Conservation (phyloP, 1,284 basidiomycete genomes). For the Malassezia dermatis region DNA sequence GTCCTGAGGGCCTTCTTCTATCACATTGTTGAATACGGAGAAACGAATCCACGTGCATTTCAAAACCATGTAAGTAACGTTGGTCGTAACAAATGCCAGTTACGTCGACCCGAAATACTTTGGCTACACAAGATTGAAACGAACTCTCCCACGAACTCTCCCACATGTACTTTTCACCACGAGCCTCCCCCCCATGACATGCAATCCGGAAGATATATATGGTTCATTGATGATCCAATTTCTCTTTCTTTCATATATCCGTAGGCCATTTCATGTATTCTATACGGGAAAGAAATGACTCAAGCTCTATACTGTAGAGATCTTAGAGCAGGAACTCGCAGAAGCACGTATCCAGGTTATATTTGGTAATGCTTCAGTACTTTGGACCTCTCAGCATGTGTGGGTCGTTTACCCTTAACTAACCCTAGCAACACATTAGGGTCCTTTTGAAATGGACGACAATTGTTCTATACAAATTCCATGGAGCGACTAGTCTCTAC, state of each 20-base stretch:
- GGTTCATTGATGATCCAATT: constrained; percentile 55
- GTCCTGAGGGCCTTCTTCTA: constrained; percentile 38
- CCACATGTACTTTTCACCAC: constrained; percentile 68
- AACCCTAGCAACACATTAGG: constrained; percentile 56
- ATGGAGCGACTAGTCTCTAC: constrained; percentile 58
- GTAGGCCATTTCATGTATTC: constrained; percentile 50
- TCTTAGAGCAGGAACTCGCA: constrained; percentile 60
- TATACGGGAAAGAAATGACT: constrained; percentile 18
- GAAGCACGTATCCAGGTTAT: constrained; percentile 58
- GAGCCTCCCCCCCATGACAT: neutral
- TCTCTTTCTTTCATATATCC: constrained; percentile 78
- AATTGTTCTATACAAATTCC: constrained; percentile 79
- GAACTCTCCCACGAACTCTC: constrained; percentile 56
- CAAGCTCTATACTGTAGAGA: constrained; percentile 48
- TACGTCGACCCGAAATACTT: constrained; percentile 64
- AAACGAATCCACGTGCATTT: constrained; percentile 60
- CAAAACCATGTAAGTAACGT: constrained; percentile 75
- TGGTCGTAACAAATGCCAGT: constrained; percentile 65
- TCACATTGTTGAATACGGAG: constrained; percentile 40
- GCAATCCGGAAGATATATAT: neutral
- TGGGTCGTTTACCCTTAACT: constrained; percentile 56
- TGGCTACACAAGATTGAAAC: constrained; percentile 50
- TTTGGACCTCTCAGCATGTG: constrained; percentile 73
- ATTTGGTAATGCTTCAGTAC: constrained; percentile 28
- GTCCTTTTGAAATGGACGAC: constrained; percentile 52